phyloP scores from a whole-genome alignment of 306 rosid species.

The Acacia crassicarpa region DNA sequence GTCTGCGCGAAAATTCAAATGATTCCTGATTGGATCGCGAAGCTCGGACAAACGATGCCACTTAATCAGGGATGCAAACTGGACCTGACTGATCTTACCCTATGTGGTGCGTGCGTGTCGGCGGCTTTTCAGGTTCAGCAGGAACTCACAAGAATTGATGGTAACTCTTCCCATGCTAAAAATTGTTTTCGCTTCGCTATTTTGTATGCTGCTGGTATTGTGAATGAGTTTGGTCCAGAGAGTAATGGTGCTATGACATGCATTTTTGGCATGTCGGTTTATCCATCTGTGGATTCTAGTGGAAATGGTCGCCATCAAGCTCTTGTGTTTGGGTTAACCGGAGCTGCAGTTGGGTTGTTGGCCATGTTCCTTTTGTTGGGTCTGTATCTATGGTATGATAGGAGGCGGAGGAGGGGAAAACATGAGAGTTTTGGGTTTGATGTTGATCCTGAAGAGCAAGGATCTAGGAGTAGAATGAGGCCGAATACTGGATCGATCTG shows the following conservation, averaged over 20 bases:
- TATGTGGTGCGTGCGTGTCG: conserved; percentile 57
- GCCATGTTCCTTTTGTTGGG: conserved; percentile 63
- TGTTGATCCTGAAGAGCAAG: conserved; percentile 63
- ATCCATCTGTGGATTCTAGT: conserved; percentile 37
- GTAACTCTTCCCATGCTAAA: conserved; percentile 56
- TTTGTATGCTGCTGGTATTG: conserved; percentile 89
- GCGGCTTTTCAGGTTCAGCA: conserved; percentile 54
- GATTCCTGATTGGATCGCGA: conserved; percentile 54
- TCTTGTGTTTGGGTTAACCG: conserved; percentile 77
- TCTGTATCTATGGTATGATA: conserved; percentile 65
- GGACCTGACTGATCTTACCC: conserved; percentile 57
- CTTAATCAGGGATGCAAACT: conserved; percentile 55
- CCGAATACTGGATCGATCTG: conserved; percentile 89
- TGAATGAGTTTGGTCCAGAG: conserved; percentile 75
- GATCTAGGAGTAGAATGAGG: conserved; percentile 65
- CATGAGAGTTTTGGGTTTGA: conserved; percentile 37
- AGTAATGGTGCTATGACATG: conserved; percentile 65
- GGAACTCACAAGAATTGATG: conserved; percentile 45
- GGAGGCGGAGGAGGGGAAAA: conserved; percentile 45
- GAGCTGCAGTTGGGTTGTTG: conserved; percentile 65
- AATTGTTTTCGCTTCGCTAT: conserved; percentile 61
- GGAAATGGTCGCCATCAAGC: conserved; percentile 40
- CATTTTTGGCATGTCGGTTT: conserved; percentile 49
- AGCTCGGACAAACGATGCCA: conserved; percentile 45
- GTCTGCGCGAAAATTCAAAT: conserved; percentile 61